These are phyloP conservation scores for Acacia pycnantha DNA, from an alignment of 331 rosid genomes.

Conservation along the genomic window DNA sequence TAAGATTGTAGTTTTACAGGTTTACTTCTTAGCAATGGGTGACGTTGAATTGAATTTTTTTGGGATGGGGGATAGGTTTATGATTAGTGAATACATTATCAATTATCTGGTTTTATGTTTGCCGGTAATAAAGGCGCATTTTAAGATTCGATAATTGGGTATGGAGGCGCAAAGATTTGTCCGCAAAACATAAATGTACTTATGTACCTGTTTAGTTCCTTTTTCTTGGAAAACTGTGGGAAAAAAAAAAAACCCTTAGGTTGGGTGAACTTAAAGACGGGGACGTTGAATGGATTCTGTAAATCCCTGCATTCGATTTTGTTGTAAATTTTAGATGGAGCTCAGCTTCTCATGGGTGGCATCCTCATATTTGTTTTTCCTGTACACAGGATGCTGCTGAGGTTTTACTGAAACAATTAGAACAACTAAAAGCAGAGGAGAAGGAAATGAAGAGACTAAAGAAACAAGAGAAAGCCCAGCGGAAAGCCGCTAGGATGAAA, in stretches of 20 bases:
- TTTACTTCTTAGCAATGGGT: background rate
- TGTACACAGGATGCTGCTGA: constrained; percentile 52
- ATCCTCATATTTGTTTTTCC: background rate
- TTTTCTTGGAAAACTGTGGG: background rate
- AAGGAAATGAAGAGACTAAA: constrained; percentile 58
- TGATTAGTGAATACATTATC: background rate
- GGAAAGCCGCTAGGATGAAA: constrained; percentile 44
- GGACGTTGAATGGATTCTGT: background rate
- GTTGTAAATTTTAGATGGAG: background rate
- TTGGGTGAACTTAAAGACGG: background rate
- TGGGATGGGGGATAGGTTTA: background rate
- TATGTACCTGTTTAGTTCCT: background rate
- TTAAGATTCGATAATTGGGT: background rate
- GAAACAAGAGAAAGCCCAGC: constrained; percentile 59
- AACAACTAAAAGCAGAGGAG: constrained; percentile 50
- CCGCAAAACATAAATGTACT: background rate
- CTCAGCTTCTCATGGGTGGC: background rate
- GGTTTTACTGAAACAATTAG: constrained; percentile 45
- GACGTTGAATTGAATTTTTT: background rate
- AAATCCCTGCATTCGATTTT: background rate
- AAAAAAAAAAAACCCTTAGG: background rate
- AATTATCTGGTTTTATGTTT: background rate
- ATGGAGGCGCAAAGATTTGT: background rate
- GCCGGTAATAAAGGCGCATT: background rate
- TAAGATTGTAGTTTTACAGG: background rate